Conservation (phyloP, 257 asterid species). For the Jacaranda copaia region DNA sequence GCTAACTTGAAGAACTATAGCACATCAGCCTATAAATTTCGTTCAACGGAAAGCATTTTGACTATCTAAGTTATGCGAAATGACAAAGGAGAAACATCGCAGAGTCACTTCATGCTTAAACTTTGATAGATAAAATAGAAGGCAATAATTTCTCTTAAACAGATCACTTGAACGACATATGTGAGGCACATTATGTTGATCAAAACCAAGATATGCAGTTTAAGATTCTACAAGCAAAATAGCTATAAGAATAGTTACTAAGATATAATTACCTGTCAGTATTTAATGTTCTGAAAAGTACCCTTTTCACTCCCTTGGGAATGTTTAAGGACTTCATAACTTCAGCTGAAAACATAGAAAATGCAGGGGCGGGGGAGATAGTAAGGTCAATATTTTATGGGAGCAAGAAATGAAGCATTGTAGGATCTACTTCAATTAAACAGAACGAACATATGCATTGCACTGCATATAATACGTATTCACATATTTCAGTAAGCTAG, state of each 20-base stretch:
- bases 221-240: slow-evolving; percentile 3
- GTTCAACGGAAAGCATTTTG: neutral
- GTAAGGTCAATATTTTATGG: neutral
- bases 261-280: slow-evolving; percentile 76
- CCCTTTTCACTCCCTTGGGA: slow-evolving; percentile 92
- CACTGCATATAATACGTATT: neutral
- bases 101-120: neutral
- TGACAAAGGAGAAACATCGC: neutral
- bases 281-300: slow-evolving; percentile 90
- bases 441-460: slow-evolving; percentile 4
- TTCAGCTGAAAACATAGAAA: slow-evolving; percentile 62
- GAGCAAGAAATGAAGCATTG: neutral
- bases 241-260: slow-evolving; percentile 22
- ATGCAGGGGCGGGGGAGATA: neutral
- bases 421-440: slow-evolving; percentile 6
- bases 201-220: neutral
- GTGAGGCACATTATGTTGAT: neutral
- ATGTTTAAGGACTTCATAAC: slow-evolving; percentile 87
- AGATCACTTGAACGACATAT: neutral
- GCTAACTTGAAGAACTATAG: neutral
- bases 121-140: neutral
- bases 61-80: neutral
- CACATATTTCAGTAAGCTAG: neutral
- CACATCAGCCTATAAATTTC: neutral
- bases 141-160: slow-evolving; percentile 6